These are phyloP conservation scores for Rhizopus delemar DNA, from an alignment of 371 early-diverging fungal genomes.

Conservation along the genomic window DNA sequence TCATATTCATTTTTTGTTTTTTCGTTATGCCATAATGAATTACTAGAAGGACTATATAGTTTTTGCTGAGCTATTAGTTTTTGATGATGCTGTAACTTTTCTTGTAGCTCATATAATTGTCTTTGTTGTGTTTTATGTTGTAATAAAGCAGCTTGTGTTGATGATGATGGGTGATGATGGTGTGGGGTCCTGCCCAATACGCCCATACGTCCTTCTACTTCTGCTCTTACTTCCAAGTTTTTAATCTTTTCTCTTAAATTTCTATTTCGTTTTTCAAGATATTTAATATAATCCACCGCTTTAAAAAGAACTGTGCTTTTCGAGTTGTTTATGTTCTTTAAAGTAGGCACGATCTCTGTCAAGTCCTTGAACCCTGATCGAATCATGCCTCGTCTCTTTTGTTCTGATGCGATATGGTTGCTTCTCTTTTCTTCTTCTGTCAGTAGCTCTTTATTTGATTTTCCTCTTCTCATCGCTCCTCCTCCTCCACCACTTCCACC, in stretches of 20 bases:
- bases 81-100: too few relatives aligned
- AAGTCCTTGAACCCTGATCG: conserved; percentile 78
- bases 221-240: conserved; percentile 53
- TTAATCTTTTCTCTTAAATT: conserved; percentile 56
- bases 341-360: conserved; percentile 76
- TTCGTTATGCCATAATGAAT: conserved; percentile 6
- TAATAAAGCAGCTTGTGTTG: conserved; percentile 6
- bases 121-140: conserved; percentile 48
- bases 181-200: neutral
- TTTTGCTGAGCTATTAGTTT: neutral
- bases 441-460: conserved; percentile 65
- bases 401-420: conserved; percentile 89
- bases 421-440: conserved; percentile 84
- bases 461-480: conserved; percentile 28
- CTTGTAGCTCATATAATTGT: conserved; percentile 28
- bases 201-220: conserved; percentile 27
- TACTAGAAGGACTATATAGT: neutral
- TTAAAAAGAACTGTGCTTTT: conserved; percentile 57
- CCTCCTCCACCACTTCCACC: conserved; percentile 2
- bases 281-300: conserved; percentile 50
- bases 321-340: conserved; percentile 57
- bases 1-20: conserved; percentile 3
- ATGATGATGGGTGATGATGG: neutral
- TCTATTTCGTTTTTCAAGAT: conserved; percentile 52
- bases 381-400: conserved; percentile 84